Percentiles rank a stretch among this genome's conserved stretches.
phyloP scores from a whole-genome alignment of 1,284 basidiomycete species.

The Wallemia mellicola region DNA sequence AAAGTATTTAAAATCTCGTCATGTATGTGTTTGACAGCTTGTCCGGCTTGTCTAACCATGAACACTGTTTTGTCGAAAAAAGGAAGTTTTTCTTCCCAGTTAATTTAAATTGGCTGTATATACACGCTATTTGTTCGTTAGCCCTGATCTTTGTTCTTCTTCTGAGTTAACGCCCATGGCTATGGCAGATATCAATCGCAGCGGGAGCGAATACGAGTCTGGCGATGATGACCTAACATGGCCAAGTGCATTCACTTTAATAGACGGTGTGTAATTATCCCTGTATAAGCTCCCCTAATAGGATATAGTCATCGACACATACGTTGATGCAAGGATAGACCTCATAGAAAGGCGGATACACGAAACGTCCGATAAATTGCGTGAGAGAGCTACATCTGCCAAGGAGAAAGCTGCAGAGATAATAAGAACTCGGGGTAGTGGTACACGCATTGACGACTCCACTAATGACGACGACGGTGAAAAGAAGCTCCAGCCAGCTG shows the following conservation, averaged over 20 bases:
- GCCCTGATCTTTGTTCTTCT: neutral
- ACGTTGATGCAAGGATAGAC: slow-evolving; percentile 66
- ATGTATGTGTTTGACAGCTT: too few relatives aligned
- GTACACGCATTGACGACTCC: slow-evolving; percentile 31
- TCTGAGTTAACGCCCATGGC: neutral
- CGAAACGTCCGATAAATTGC: slow-evolving; percentile 46
- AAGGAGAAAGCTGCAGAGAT: slow-evolving; percentile 43
- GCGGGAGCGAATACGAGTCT: neutral
- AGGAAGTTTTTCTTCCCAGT: too few relatives aligned
- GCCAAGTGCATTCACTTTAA: neutral
- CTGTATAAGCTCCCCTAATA: neutral
- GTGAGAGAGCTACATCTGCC: slow-evolving; percentile 1
- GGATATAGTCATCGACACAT: slow-evolving; percentile 37
- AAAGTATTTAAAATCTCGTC: too few relatives aligned
- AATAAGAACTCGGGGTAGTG: slow-evolving; percentile 26
- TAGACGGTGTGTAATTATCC: neutral
- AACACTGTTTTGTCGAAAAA: too few relatives aligned
- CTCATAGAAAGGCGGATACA: slow-evolving; percentile 57
- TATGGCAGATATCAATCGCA: neutral
- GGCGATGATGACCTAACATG: neutral
- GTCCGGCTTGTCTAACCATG: too few relatives aligned
- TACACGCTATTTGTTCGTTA: too few relatives aligned
- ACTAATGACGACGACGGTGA: neutral
- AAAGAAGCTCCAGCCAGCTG: neutral
- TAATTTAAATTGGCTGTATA: too few relatives aligned